Evolutionary conservation across 176 grass and related monocot species (phyloP).

Genomic region (Bothriochloa decipiens): DNA sequence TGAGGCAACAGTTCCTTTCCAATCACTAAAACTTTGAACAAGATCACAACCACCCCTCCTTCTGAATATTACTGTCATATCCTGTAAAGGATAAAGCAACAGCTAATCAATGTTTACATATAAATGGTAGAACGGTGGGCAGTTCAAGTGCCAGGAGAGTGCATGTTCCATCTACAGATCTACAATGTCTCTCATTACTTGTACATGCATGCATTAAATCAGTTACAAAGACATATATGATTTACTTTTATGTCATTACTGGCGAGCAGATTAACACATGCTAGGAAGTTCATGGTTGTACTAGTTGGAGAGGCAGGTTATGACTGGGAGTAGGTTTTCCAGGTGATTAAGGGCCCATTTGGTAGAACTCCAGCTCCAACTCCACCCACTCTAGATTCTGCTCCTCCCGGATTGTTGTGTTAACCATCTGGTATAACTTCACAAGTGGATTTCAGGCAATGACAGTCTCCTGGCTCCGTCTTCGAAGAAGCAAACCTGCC

Average conservation of each 20-base stretch:
- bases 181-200: background rate
- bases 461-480: background rate
- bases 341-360: background rate
- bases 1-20: conserved; percentile 69
- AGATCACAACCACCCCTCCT: conserved; percentile 97
- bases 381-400: background rate
- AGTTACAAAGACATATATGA: background rate
- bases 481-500: background rate
- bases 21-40: conserved; percentile 87
- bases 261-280: background rate
- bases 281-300: conserved; percentile 5
- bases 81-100: conserved; percentile 54
- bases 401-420: background rate
- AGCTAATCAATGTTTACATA: conserved; percentile 13
- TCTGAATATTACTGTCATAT: conserved; percentile 98
- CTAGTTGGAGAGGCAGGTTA: background rate
- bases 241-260: background rate
- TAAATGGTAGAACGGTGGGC: conserved; percentile 8
- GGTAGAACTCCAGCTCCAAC: background rate
- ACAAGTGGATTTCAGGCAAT: background rate
- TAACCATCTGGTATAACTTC: background rate
- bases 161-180: background rate
- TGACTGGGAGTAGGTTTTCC: background rate
- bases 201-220: background rate
- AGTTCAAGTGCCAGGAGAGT: background rate